These are phyloP conservation scores for Yamadazyma kitorensis DNA, from an alignment of 805 yeast species.

Conservation along the genomic window DNA sequence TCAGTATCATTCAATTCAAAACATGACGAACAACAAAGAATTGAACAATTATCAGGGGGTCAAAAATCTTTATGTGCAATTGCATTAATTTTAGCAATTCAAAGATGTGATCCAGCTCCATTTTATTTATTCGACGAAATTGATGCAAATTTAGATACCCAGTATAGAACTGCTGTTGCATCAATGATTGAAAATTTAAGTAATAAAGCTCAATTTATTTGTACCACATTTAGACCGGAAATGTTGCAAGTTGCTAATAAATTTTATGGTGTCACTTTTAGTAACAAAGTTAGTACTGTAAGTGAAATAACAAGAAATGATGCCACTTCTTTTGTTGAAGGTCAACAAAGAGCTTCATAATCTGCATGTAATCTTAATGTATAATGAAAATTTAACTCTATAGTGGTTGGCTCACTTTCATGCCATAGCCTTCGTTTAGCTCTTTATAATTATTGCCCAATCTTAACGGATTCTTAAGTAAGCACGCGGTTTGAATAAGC, in stretches of 20 bases:
- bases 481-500: too few species aligned
- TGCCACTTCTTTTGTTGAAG: slow-evolving; percentile 83
- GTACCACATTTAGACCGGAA: slow-evolving; percentile 95
- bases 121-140: slow-evolving; percentile 95
- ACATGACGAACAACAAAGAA: slow-evolving; percentile 77
- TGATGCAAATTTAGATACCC: slow-evolving; percentile 93
- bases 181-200: slow-evolving; percentile 65
- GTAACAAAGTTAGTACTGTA: slow-evolving; percentile 76
- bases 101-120: slow-evolving; percentile 95
- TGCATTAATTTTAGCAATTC: slow-evolving; percentile 89
- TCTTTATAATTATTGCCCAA: too few species aligned
- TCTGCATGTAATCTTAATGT: too few species aligned
- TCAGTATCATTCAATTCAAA: slow-evolving; percentile 87
- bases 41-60: slow-evolving; percentile 94
- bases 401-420: too few species aligned
- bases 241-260: slow-evolving; percentile 83
- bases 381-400: too few species aligned
- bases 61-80: slow-evolving; percentile 97
- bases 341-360: slow-evolving; percentile 37
- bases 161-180: slow-evolving; percentile 87
- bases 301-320: slow-evolving; percentile 65
- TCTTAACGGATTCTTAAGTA: too few species aligned
- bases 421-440: too few species aligned
- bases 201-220: slow-evolving; percentile 78
- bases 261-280: slow-evolving; percentile 84